Percentiles rank a stretch among this genome's conserved stretches.
phyloP scores from a whole-genome alignment of 345 rosid genomes.

The Moricandia moricandioides region DNA sequence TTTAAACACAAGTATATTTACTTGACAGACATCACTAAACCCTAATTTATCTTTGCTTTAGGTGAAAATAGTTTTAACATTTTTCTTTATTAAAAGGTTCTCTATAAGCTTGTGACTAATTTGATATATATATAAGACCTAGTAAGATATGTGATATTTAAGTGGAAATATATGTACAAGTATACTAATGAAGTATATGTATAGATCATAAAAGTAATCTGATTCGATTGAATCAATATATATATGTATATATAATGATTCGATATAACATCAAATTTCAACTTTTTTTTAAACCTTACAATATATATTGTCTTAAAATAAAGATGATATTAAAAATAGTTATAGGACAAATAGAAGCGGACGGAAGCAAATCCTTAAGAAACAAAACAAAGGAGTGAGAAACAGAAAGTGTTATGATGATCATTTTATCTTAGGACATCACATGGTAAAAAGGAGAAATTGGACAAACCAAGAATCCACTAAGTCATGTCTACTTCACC shows the following conservation, averaged over 20 bases:
- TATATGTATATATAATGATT: neutral
- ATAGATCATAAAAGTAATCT: neutral
- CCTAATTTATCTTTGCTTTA: conserved; percentile 5
- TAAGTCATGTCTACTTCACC: conserved; percentile 35
- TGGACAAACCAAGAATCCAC: conserved; percentile 36
- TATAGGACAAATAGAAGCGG: neutral
- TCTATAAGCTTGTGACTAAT: neutral
- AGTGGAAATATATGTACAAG: neutral
- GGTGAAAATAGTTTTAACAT: neutral
- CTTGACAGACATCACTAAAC: conserved; percentile 22
- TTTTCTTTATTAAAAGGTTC: neutral
- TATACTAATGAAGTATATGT: neutral
- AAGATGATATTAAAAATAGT: neutral
- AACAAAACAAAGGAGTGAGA: conserved; percentile 19
- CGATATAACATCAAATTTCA: neutral
- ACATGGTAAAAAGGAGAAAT: conserved; percentile 33
- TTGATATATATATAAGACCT: neutral
- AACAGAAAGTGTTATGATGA: conserved; percentile 24
- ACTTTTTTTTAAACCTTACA: neutral
- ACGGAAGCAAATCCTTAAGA: conserved; percentile 21
- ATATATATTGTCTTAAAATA: neutral
- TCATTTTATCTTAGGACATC: conserved; percentile 25
- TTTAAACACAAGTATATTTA: conserved; percentile 16
- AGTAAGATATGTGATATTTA: neutral
- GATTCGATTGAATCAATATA: too few species aligned